Conservation (phyloP, 1,139 yeast species). For the Zhuliangozyma parablackwelliae region DNA sequence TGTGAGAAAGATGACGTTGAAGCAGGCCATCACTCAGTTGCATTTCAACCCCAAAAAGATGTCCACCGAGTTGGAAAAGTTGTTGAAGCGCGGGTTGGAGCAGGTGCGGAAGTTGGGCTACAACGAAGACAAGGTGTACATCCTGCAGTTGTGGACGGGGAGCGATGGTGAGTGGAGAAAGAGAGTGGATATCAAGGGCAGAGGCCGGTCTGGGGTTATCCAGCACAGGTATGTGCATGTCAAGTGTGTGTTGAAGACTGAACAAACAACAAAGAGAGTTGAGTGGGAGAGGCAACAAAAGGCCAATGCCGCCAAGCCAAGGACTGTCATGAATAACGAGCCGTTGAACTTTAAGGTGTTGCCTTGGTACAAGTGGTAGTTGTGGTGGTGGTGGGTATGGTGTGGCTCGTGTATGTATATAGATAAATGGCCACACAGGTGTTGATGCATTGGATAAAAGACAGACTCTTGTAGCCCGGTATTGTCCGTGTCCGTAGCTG, state of each 20-base stretch:
- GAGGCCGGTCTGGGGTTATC: slow-evolving; percentile 84
- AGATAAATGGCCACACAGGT: too few species aligned
- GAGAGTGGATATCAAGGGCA: slow-evolving; percentile 80
- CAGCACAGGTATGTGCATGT: slow-evolving; percentile 77
- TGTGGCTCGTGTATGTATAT: too few species aligned
- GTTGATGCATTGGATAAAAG: too few species aligned
- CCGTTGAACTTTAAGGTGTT: slow-evolving; percentile 44
- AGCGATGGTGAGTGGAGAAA: slow-evolving; percentile 74
- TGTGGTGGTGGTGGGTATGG: too few species aligned
- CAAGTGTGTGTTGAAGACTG: slow-evolving; percentile 67
- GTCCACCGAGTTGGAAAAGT: slow-evolving; percentile 72
- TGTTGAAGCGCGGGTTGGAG: slow-evolving; percentile 67
- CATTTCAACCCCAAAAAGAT: slow-evolving; percentile 82
- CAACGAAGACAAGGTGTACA: slow-evolving; percentile 58
- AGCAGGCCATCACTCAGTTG: slow-evolving; percentile 85
- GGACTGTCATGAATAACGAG: slow-evolving; percentile 40
- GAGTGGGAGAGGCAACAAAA: slow-evolving; percentile 54
- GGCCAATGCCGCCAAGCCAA: slow-evolving; percentile 40
- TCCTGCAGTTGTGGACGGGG: slow-evolving; percentile 88
- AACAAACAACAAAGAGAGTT: slow-evolving; percentile 56
- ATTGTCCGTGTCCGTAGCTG: too few species aligned
- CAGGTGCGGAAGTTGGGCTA: slow-evolving; percentile 63
- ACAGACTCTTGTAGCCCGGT: too few species aligned
- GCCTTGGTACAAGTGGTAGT: slow-evolving; percentile 43
- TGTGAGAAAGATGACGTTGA: slow-evolving; percentile 63